These are phyloP conservation scores for Mallotus repandus DNA, from an alignment of 441 rosid genomes.

Conservation along the genomic window DNA sequence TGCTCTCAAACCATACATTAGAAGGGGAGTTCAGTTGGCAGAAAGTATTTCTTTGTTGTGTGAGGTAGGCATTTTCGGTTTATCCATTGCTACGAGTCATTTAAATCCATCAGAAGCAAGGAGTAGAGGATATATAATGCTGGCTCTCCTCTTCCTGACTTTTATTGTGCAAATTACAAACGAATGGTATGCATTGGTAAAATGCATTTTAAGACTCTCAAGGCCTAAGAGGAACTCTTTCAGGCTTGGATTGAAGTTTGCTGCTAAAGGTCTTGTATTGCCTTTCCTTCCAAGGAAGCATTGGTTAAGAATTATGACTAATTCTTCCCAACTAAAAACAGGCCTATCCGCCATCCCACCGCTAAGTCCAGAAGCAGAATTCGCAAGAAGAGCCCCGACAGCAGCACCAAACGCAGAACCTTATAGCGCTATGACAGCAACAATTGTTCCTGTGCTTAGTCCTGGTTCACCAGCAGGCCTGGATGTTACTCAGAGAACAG, in stretches of 20 bases:
- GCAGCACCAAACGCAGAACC: conserved; percentile 23
- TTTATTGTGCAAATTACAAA: conserved; percentile 42
- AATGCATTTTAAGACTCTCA: conserved; percentile 34
- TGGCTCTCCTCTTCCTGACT: conserved; percentile 43
- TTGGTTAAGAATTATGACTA: conserved; percentile 36
- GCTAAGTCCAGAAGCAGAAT: conserved; percentile 32
- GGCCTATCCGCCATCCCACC: conserved; percentile 35
- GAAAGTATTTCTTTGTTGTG: conserved; percentile 48
- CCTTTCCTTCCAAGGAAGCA: conserved; percentile 46
- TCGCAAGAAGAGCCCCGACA: conserved; percentile 22
- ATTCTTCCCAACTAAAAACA: conserved; percentile 31
- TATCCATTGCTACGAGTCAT: conserved; percentile 26
- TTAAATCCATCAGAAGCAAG: conserved; percentile 25
- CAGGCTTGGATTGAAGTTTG: conserved; percentile 37
- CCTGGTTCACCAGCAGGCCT: conserved; percentile 38
- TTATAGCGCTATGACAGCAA: conserved; percentile 43
- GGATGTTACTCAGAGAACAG: conserved; percentile 17
- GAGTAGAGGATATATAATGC: conserved; percentile 35
- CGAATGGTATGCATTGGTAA: conserved; percentile 43
- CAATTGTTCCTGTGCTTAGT: conserved; percentile 46
- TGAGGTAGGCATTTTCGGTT: conserved; percentile 40
- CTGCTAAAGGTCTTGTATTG: conserved; percentile 43
- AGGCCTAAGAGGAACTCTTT: conserved; percentile 36
- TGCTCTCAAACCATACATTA: conserved; percentile 43
- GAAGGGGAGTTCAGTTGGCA: conserved; percentile 41